phyloP scores from a whole-genome alignment of 192 early-diverging fungal genomes.

The Tieghemiomyces parasiticus region DNA sequence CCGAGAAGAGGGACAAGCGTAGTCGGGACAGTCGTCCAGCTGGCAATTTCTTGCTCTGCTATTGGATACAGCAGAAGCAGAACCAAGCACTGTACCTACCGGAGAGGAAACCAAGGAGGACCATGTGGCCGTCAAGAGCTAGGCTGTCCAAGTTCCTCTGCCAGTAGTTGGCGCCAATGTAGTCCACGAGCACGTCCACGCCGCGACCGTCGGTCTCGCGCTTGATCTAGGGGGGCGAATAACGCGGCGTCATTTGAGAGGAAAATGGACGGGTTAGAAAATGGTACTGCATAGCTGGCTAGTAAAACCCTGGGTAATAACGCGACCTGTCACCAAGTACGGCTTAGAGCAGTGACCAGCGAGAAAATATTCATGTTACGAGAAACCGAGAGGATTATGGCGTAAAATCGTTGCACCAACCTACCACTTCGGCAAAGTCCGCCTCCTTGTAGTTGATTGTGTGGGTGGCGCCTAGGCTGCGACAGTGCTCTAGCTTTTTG shows the following conservation, averaged over 20 bases:
- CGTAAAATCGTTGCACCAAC: too few species aligned
- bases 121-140: constrained; percentile 59
- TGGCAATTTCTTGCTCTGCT: background rate
- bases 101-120: constrained; percentile 51
- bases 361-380: too few species aligned
- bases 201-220: constrained; percentile 42
- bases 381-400: too few species aligned
- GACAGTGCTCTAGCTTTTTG: constrained; percentile 50
- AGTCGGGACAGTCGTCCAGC: too few species aligned
- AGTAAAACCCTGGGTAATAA: too few species aligned
- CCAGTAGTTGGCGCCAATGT: constrained; percentile 46
- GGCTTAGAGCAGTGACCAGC: too few species aligned
- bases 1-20: too few species aligned
- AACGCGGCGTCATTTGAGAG: too few species aligned
- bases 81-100: constrained; percentile 19
- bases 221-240: constrained; percentile 28
- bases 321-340: too few species aligned
- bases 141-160: constrained; percentile 30
- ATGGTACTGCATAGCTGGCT: too few species aligned
- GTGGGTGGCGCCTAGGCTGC: constrained; percentile 49
- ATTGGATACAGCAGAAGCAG: too few species aligned
- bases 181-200: constrained; percentile 59
- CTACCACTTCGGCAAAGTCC: constrained; percentile 36
- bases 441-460: constrained; percentile 62
- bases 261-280: too few species aligned